Conservation (phyloP, 306 rosid species). For the Leucaena leucocephala region DNA sequence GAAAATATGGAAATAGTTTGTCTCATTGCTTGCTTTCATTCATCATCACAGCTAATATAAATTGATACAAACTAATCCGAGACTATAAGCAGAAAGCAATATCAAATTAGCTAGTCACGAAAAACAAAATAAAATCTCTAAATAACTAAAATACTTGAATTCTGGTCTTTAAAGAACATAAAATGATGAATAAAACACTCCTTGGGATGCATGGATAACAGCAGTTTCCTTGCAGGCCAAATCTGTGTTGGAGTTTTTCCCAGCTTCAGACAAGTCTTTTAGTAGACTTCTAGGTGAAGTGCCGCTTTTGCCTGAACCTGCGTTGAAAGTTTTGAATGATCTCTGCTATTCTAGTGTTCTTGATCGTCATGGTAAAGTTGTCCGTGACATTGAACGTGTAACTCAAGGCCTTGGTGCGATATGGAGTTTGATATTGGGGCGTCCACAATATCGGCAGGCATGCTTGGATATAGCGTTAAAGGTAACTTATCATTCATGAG, state of each 20-base stretch:
- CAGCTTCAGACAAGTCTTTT: constrained; percentile 93
- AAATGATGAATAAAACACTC: neutral
- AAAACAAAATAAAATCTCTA: too few relatives aligned
- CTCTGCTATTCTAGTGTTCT: constrained; percentile 75
- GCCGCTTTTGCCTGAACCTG: constrained; percentile 81
- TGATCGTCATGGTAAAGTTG: constrained; percentile 67
- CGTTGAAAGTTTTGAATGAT: constrained; percentile 69
- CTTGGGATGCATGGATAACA: neutral
- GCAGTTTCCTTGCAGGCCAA: constrained; percentile 61
- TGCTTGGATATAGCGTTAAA: constrained; percentile 83
- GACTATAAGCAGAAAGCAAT: neutral
- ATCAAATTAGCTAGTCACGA: neutral
- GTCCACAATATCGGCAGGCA: constrained; percentile 81
- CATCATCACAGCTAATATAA: neutral
- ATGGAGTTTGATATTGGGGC: constrained; percentile 94
- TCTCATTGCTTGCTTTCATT: neutral
- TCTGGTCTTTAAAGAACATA: neutral
- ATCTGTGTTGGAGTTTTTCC: constrained; percentile 77
- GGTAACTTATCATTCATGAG: constrained; percentile 49
- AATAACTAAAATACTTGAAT: neutral
- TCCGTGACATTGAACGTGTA: constrained; percentile 86
- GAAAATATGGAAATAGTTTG: neutral
- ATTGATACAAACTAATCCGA: neutral
- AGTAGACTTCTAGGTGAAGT: constrained; percentile 96
- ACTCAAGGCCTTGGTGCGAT: constrained; percentile 98